These are phyloP conservation scores for Didymella pinodella DNA, from an alignment of 2,329 filamentous ascomycete genomes.

Conservation along the genomic window DNA sequence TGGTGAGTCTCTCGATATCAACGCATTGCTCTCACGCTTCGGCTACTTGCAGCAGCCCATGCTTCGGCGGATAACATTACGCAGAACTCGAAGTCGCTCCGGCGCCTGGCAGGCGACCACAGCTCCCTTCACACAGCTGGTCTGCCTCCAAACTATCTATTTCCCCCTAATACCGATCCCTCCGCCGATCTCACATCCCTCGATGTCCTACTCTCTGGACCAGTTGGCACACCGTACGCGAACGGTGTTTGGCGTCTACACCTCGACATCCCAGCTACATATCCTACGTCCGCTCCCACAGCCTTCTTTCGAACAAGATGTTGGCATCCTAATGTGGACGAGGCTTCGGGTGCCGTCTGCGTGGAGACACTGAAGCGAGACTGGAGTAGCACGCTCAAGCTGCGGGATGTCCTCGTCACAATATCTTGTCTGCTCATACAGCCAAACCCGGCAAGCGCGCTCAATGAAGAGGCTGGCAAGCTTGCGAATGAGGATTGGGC, in stretches of 20 bases:
- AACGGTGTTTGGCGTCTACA: slow-evolving; percentile 67
- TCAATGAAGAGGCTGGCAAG: slow-evolving; percentile 68
- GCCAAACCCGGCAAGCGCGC: slow-evolving; percentile 69
- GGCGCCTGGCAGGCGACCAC: slow-evolving; percentile 68
- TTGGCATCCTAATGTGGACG: slow-evolving; percentile 72
- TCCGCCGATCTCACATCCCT: slow-evolving; percentile 66
- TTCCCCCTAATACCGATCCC: slow-evolving; percentile 53
- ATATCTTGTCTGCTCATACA: slow-evolving; percentile 70
- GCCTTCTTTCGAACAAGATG: slow-evolving; percentile 68
- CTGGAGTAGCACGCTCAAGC: slow-evolving; percentile 65
- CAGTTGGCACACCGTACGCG: slow-evolving; percentile 66
- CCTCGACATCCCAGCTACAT: slow-evolving; percentile 66
- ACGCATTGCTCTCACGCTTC: neutral
- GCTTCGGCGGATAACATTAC: slow-evolving; percentile 8
- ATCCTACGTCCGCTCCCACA: slow-evolving; percentile 62
- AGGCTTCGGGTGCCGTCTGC: slow-evolving; percentile 67
- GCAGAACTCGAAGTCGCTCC: slow-evolving; percentile 60
- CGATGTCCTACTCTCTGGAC: slow-evolving; percentile 65
- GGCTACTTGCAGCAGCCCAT: slow-evolving; percentile 8
- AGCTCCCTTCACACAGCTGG: slow-evolving; percentile 62
- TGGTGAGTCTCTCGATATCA: slow-evolving; percentile 18
- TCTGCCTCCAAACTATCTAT: slow-evolving; percentile 69
- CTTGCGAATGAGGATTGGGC: slow-evolving; percentile 66
- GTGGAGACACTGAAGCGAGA: slow-evolving; percentile 71
- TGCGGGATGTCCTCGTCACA: slow-evolving; percentile 66